These are phyloP conservation scores for Arachnopeziza araneosa DNA, from an alignment of 2,329 filamentous ascomycete species.

Conservation along the genomic window DNA sequence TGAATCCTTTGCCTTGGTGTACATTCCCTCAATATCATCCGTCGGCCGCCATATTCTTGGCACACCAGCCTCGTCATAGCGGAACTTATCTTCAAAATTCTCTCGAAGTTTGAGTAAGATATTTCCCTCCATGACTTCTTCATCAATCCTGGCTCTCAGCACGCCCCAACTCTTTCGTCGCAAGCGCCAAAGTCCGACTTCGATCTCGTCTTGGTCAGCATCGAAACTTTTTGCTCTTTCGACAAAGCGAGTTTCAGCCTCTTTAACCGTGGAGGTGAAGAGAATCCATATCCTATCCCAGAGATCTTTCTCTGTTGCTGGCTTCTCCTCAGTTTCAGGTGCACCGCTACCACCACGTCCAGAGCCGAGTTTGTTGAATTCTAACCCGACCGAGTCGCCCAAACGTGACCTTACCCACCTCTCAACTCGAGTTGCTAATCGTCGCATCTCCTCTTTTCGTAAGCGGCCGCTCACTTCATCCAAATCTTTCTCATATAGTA, in stretches of 20 bases:
- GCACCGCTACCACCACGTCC: conserved; percentile 78
- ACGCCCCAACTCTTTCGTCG: conserved; percentile 93
- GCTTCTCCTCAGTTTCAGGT: conserved; percentile 70
- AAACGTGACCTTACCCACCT: conserved; percentile 88
- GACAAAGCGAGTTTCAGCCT: conserved; percentile 80
- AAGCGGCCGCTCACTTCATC: conserved; percentile 81
- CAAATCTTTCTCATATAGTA: conserved; percentile 82
- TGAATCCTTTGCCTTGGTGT: conserved; percentile 86
- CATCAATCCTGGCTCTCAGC: conserved; percentile 83
- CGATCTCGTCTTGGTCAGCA: conserved; percentile 83
- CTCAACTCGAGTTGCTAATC: conserved; percentile 84
- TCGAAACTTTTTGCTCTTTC: conserved; percentile 91
- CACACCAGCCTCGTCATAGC: conserved; percentile 91
- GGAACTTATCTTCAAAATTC: conserved; percentile 99
- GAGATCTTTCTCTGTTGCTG: conserved; percentile 71
- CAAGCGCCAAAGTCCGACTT: conserved; percentile 86
- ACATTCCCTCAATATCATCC: conserved; percentile 94
- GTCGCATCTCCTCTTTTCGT: conserved; percentile 92
- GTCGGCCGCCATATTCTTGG: conserved; percentile 94
- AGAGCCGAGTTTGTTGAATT: conserved; percentile 94
- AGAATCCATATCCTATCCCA: conserved; percentile 95
- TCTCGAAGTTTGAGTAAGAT: conserved; percentile 90
- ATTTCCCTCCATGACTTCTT: conserved; percentile 98
- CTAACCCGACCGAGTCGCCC: conserved; percentile 79
- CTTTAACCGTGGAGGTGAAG: conserved; percentile 75